A percentile compares a stretch with the other conserved stretches of the same genome.
Conservation (phyloP, 176 grass and related monocot genomes). For the Oryza australiensis region DNA sequence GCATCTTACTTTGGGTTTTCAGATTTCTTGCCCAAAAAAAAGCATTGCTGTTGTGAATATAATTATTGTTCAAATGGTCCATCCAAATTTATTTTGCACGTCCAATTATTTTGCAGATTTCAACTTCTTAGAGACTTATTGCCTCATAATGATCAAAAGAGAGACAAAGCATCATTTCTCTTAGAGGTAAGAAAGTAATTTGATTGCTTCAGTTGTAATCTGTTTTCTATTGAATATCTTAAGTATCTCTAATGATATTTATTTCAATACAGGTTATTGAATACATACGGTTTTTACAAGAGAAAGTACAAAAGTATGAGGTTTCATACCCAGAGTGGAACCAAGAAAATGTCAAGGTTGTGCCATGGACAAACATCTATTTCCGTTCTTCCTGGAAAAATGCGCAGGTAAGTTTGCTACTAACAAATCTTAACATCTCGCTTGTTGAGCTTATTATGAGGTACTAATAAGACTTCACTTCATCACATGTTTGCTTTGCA, state of each 20-base stretch:
- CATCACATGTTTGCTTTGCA: slow-evolving; percentile 26
- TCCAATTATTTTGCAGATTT: slow-evolving; percentile 57
- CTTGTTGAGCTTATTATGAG: not conserved
- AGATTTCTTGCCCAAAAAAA: not conserved
- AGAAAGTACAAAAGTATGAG: slow-evolving; percentile 74
- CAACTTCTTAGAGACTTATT: slow-evolving; percentile 94
- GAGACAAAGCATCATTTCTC: slow-evolving; percentile 96
- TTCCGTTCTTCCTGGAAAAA: slow-evolving; percentile 91
- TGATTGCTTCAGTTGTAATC: not conserved
- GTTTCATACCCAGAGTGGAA: slow-evolving; percentile 63
- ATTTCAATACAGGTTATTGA: slow-evolving; percentile 57
- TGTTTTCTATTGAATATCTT: not conserved
- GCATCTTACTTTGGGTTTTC: not conserved
- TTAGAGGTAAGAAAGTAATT: slow-evolving; percentile 52
- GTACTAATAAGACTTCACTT: not conserved
- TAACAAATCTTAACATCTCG: not conserved
- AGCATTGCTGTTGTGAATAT: not conserved
- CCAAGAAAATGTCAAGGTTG: slow-evolving; percentile 72
- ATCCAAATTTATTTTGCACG: slow-evolving; percentile 5
- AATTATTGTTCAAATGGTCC: not conserved
- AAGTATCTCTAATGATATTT: not conserved
- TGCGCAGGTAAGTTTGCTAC: slow-evolving; percentile 41
- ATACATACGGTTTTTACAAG: slow-evolving; percentile 87
- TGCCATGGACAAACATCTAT: slow-evolving; percentile 84
- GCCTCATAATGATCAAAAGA: slow-evolving; percentile 95